These are phyloP conservation scores for Gaertneriomyces sp. DNA, from an alignment of 192 early-diverging fungal genomes.

Conservation along the genomic window DNA sequence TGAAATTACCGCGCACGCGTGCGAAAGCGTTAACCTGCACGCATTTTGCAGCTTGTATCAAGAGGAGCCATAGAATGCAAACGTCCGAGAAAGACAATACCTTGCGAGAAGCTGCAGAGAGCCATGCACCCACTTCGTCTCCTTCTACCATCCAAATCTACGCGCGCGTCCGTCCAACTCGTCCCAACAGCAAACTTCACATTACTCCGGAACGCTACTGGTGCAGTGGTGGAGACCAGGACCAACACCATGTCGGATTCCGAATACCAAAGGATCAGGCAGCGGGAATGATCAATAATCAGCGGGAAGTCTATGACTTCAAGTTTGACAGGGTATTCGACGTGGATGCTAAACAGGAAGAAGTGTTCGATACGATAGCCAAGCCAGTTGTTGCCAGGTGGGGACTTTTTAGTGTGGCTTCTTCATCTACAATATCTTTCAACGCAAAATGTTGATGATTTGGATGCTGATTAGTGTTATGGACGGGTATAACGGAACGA, in stretches of 20 bases:
- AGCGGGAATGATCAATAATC: slow-evolving; percentile 55
- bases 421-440: background rate
- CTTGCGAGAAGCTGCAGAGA: no score
- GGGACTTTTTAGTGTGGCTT: background rate
- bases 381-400: slow-evolving; percentile 57
- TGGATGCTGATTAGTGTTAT: slow-evolving; percentile 37
- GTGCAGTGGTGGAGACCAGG: slow-evolving; percentile 6
- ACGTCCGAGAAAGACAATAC: no score
- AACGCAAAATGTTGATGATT: slow-evolving; percentile 17
- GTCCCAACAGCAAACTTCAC: slow-evolving; percentile 30
- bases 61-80: no score
- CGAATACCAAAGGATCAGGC: slow-evolving; percentile 48
- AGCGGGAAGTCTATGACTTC: slow-evolving; percentile 53
- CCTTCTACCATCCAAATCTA: slow-evolving; percentile 47
- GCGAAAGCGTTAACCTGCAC: no score
- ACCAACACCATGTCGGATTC: slow-evolving; percentile 40
- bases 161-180: slow-evolving; percentile 46
- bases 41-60: no score
- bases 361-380: slow-evolving; percentile 61
- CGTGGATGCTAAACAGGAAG: slow-evolving; percentile 48
- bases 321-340: slow-evolving; percentile 58
- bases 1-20: no score
- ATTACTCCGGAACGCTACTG: slow-evolving; percentile 32
- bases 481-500: slow-evolving; percentile 64
- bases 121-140: background rate